Conservation (phyloP, 2,329 filamentous ascomycete genomes). For the Mycocentrospora acerina region DNA sequence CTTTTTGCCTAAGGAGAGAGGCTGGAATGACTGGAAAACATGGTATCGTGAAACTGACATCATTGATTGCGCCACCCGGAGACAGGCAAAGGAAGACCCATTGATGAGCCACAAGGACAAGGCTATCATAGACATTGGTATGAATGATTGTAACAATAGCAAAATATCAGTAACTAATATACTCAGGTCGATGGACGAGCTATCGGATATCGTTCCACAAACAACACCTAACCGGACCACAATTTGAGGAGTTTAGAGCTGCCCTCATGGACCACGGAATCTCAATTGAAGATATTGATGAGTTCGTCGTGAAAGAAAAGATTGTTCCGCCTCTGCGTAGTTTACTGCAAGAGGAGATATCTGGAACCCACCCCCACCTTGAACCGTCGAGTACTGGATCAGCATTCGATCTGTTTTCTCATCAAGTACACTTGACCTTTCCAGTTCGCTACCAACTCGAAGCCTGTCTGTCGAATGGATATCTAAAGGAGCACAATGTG, state of each 20-base stretch:
- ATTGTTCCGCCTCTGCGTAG: constrained; percentile 19
- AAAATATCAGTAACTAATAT: constrained; percentile 1
- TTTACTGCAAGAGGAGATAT: constrained; percentile 33
- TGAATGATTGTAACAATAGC: constrained; percentile 6
- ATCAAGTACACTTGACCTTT: constrained; percentile 51
- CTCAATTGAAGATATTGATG: constrained; percentile 45
- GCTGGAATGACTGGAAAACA: constrained; percentile 59
- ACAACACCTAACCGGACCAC: constrained; percentile 28
- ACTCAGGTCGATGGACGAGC: constrained; percentile 61
- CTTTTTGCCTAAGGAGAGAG: constrained; percentile 23
- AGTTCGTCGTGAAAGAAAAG: constrained; percentile 45
- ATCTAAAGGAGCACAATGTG: constrained; percentile 76
- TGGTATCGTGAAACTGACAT: constrained; percentile 69
- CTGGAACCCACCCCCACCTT: constrained; percentile 25
- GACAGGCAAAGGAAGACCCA: constrained; percentile 20
- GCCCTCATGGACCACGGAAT: constrained; percentile 76
- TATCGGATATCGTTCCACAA: constrained; percentile 55
- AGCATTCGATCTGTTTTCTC: constrained; percentile 32
- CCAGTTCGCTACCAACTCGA: constrained; percentile 86
- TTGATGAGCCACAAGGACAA: constrained; percentile 44
- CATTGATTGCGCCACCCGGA: constrained; percentile 43
- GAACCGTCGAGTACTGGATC: constrained; percentile 8
- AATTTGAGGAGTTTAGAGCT: constrained; percentile 50
- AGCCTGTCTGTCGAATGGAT: constrained; percentile 80
- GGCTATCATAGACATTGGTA: constrained; percentile 62